Conservation (phyloP, 208 protist genomes). For the Crithidia sp. region DNA sequence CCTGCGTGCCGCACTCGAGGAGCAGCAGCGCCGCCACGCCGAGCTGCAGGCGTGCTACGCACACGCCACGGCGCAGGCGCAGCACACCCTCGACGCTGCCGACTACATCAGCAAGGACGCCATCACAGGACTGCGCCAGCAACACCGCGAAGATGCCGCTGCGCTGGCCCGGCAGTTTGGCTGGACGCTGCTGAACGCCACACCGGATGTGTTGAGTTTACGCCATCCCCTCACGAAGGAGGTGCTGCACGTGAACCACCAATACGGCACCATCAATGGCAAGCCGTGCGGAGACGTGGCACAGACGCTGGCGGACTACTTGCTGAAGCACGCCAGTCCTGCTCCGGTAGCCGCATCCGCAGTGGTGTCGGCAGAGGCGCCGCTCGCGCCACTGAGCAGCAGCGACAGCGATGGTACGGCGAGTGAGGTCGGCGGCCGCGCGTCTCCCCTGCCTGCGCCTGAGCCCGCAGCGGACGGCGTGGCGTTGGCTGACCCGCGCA, state of each 20-base stretch:
- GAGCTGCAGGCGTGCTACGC: slow-evolving; percentile 28
- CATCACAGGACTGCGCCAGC: slow-evolving; percentile 18
- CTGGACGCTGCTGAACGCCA: slow-evolving; percentile 31
- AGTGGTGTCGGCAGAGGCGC: not conserved
- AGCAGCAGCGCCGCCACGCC: slow-evolving; percentile 2
- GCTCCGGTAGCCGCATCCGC: not conserved
- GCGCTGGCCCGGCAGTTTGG: slow-evolving; percentile 22
- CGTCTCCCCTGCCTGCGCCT: too few relatives aligned
- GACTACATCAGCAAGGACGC: slow-evolving; percentile 27
- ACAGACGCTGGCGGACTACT: slow-evolving; percentile 29
- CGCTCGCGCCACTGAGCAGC: not conserved
- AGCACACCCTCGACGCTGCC: slow-evolving; percentile 14
- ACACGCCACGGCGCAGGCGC: slow-evolving; percentile 23
- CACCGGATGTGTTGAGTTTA: slow-evolving; percentile 30
- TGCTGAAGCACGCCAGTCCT: slow-evolving; percentile 9
- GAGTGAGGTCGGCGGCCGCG: too few relatives aligned
- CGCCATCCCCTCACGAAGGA: slow-evolving; percentile 21
- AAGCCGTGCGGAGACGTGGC: slow-evolving; percentile 23
- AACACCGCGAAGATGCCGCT: slow-evolving; percentile 16
- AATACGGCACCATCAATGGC: slow-evolving; percentile 31
- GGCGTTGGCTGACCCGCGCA: too few relatives aligned
- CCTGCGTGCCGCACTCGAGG: slow-evolving; percentile 1
- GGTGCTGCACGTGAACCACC: slow-evolving; percentile 32
- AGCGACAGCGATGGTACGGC: not conserved
- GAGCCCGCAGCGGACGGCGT: too few relatives aligned